These are phyloP conservation scores for Lotus japonicus DNA, from an alignment of 306 rosid genomes.

Conservation along the genomic window DNA sequence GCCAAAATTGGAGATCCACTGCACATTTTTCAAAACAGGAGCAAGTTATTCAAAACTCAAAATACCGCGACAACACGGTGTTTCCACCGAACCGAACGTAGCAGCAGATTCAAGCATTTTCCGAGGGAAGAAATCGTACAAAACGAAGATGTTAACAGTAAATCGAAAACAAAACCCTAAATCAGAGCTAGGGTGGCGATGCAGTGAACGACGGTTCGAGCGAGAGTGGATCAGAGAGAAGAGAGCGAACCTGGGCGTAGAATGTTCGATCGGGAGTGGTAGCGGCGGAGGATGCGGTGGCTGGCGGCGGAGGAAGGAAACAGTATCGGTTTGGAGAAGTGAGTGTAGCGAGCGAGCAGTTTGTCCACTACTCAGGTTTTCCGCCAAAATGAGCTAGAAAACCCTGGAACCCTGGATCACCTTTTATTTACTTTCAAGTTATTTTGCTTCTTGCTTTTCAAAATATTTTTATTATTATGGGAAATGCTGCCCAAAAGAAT, in stretches of 20 bases:
- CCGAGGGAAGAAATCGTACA: background rate
- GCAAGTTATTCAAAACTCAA: slow-evolving; percentile 6
- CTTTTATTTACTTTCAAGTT: background rate
- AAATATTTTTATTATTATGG: too few relatives aligned
- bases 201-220: background rate
- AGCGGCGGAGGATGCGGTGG: background rate
- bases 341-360: background rate
- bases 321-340: slow-evolving; percentile 1
- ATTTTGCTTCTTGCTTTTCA: too few relatives aligned
- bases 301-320: slow-evolving; percentile 1
- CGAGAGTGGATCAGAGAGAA: background rate
- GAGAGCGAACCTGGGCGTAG: background rate
- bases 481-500: too few relatives aligned
- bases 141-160: background rate
- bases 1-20: background rate
- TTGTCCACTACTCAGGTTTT: background rate
- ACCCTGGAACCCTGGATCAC: slow-evolving; percentile 16
- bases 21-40: slow-evolving; percentile 8
- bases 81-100: background rate
- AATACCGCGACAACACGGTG: background rate
- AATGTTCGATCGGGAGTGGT: background rate
- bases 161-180: slow-evolving; percentile 1
- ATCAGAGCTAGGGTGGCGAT: background rate
- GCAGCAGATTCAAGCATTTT: slow-evolving; percentile 14
- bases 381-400: slow-evolving; percentile 33